Percentiles rank a stretch among this genome's conserved stretches.
Evolutionary conservation across 257 asterid species (phyloP).

Genomic region (Penstemon newberryi): DNA sequence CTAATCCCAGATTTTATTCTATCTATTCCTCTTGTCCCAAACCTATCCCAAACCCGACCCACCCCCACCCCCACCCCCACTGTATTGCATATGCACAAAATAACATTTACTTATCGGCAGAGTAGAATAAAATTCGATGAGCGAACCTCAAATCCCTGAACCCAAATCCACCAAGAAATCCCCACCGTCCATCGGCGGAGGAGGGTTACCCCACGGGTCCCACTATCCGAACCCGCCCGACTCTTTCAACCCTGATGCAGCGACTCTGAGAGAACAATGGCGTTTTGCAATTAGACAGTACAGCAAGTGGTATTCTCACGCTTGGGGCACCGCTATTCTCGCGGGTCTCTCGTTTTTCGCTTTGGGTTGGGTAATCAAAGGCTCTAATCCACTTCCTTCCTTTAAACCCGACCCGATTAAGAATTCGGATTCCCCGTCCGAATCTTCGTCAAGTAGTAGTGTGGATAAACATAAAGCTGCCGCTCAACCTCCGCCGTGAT

Average conservation of each 20-base stretch:
- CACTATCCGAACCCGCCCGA: slow-evolving; percentile 68
- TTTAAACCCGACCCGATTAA: slow-evolving; percentile 27
- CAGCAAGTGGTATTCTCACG: slow-evolving; percentile 88
- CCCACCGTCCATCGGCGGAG: slow-evolving; percentile 27
- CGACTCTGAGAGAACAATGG: slow-evolving; percentile 90
- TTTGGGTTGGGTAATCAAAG: slow-evolving; percentile 88
- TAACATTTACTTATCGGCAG: not conserved
- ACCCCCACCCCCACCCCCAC: too few relatives aligned
- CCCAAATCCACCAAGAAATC: slow-evolving; percentile 34
- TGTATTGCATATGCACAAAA: too few relatives aligned
- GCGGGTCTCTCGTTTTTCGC: slow-evolving; percentile 88
- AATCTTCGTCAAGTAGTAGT: slow-evolving; percentile 17
- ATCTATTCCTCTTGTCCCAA: too few relatives aligned
- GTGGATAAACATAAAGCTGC: slow-evolving; percentile 17
- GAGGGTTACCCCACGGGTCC: slow-evolving; percentile 29
- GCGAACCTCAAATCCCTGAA: slow-evolving; percentile 44
- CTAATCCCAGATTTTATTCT: too few relatives aligned
- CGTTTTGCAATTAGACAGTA: slow-evolving; percentile 71
- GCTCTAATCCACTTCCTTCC: slow-evolving; percentile 80
- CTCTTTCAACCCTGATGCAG: slow-evolving; percentile 66
- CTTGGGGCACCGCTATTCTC: slow-evolving; percentile 96
- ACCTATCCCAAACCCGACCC: too few relatives aligned
- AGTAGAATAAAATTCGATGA: slow-evolving; percentile 32
- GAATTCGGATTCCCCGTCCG: not conserved
- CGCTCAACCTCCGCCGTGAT: slow-evolving; percentile 21